Percentiles rank a stretch among this genome's conserved stretches.
Conservation (phyloP, 1,284 basidiomycete genomes). For the Cerioporus squamosus region DNA sequence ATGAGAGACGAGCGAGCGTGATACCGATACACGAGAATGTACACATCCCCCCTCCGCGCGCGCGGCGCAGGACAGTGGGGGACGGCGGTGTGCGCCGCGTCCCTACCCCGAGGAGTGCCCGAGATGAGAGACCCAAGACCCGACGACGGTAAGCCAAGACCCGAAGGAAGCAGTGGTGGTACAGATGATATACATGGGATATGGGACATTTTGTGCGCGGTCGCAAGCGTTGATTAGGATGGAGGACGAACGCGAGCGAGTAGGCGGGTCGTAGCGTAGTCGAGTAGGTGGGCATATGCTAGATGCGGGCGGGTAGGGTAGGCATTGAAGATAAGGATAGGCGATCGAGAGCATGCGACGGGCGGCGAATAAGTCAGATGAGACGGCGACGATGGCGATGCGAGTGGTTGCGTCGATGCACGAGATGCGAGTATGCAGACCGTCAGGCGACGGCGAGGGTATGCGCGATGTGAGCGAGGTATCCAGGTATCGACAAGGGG, state of each 20-base stretch:
- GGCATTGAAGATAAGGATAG: conserved; percentile 9
- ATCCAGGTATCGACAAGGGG: conserved; percentile 27
- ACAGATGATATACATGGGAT: conserved; percentile 23
- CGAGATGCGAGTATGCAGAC: conserved; percentile 6
- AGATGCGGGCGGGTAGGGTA: conserved; percentile 16
- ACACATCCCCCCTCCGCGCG: conserved; percentile 13
- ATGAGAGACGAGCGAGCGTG: conserved; percentile 13
- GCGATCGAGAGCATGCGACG: conserved; percentile 21
- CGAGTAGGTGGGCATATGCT: conserved; percentile 19
- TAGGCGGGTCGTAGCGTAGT: conserved; percentile 23
- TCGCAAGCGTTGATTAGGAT: conserved; percentile 7
- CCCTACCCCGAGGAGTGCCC: conserved; percentile 9
- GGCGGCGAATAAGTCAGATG: conserved; percentile 18
- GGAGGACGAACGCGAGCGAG: conserved; percentile 5
- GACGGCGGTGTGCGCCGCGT: neutral
- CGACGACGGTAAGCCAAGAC: conserved; percentile 13
- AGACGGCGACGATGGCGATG: neutral
- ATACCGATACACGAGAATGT: conserved; percentile 26
- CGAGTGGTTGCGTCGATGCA: conserved; percentile 1
- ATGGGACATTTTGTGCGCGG: conserved; percentile 21
- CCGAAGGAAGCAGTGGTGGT: conserved; percentile 17
- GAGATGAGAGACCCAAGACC: conserved; percentile 1
- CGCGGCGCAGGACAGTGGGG: neutral
- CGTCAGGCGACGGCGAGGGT: conserved; percentile 13
- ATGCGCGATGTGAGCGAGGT: conserved; percentile 23